Evolutionary conservation across 129 eudicot genomes (phyloP), one percentile per base, ranked within the genome.

Genomic region (Arctium minus): DNA sequence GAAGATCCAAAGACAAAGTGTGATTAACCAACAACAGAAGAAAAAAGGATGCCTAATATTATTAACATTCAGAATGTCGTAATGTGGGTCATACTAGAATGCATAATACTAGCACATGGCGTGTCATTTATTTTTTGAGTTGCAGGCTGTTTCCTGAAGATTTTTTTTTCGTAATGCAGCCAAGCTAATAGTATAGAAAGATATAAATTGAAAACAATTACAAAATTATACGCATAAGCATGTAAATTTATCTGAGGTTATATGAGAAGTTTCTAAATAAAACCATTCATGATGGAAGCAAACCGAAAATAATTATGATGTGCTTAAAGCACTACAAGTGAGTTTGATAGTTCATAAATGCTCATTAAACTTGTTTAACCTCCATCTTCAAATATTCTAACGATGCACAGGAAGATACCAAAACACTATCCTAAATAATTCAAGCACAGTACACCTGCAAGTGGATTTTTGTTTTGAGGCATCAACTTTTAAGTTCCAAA

Each of bases 21-120:
- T 82, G 64, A 85, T 40, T 69, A 50, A 83, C 38, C 29, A 68
- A 70, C 35, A 56, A 84, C 8, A 83, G 32, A 65, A 56, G 22
- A 46, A 50, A 83, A 35, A 30, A 44, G 81, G 13, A 50, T 72
- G 33, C 60, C 35, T 37, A 81, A 13, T 8, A 8, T 73, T 39
- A 40, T 73, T 44, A 73, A 17, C 77, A 22, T 36, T 70, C 9
- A 70, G 39, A 70, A 70, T 30, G 74, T 2, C 74, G 17, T 31
- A 31, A 70, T 31, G 8, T 60, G 68, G 65, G 68, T 60, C 8
- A 35, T 17, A 3, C 39, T 70, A 70, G 74, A 10, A 70, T 30
- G 74, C 15, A 4, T 30, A 30, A 70, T 29, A 70, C 18, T 70
- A 9, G 73, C 33, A 70, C 32, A 50, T 50, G 18, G 62, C 2